Percentiles rank a stretch among this genome's conserved stretches.
Evolutionary conservation across 164 flowering plant species (phyloP).

Genomic region (Magnolia kwangsiensis): DNA sequence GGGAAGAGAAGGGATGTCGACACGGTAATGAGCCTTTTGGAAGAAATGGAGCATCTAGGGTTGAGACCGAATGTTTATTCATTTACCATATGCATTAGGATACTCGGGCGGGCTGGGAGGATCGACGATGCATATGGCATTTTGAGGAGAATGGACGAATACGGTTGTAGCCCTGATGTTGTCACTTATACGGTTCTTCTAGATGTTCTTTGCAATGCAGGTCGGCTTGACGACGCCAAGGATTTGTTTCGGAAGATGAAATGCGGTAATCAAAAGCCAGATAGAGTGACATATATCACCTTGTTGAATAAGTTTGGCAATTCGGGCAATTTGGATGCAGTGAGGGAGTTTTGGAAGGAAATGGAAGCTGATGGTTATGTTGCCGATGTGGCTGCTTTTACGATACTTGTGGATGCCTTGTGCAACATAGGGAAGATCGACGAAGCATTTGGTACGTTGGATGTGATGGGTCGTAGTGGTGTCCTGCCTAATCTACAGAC

Average conservation of each 20-base stretch:
- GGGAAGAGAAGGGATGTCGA: conserved; percentile 76
- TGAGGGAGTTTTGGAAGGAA: conserved; percentile 60
- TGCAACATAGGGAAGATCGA: conserved; percentile 66
- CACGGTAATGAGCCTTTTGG: conserved; percentile 61
- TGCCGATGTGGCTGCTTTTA: conserved; percentile 79
- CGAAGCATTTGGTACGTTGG: conserved; percentile 64
- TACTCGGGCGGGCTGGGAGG: conserved; percentile 77
- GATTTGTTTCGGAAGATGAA: conserved; percentile 68
- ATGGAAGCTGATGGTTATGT: conserved; percentile 85
- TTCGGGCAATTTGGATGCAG: conserved; percentile 54
- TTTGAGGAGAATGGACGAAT: conserved; percentile 71
- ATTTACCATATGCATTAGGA: conserved; percentile 82
- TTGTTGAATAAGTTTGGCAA: conserved; percentile 70
- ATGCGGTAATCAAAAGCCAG: conserved; percentile 66
- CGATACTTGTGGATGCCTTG: conserved; percentile 65
- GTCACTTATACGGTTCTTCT: conserved; percentile 85
- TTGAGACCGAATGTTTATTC: conserved; percentile 85
- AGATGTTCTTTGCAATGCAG: conserved; percentile 76
- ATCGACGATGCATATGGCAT: conserved; percentile 64
- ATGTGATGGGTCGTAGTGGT: conserved; percentile 59
- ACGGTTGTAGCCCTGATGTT: conserved; percentile 88
- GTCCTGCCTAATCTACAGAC: conserved; percentile 73
- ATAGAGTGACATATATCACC: conserved; percentile 80
- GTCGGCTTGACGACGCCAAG: conserved; percentile 59
- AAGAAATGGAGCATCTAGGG: conserved; percentile 81